A percentile compares a stretch with the other conserved stretches of the same genome.
Evolutionary conservation across 148 eudicot species (phyloP).

Genomic region (Vaccinium corymbosum): DNA sequence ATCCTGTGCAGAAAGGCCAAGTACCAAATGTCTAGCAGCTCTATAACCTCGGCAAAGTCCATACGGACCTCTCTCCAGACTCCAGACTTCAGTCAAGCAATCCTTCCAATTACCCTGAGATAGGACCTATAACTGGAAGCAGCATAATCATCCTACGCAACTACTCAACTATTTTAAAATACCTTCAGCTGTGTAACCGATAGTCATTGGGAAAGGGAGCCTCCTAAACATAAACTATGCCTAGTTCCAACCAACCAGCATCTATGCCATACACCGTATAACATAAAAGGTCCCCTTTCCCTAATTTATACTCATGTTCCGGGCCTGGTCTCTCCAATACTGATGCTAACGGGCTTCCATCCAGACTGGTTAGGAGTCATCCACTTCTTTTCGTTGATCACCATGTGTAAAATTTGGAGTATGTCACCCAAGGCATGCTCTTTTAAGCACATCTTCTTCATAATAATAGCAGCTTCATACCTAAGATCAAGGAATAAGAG

Average conservation of each 20-base stretch:
- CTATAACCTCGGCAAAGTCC: not conserved
- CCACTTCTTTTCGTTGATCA: slow-evolving; percentile 59
- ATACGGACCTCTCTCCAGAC: not conserved
- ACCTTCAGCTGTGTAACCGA: not conserved
- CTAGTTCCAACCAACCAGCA: slow-evolving; percentile 8
- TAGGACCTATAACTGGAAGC: not conserved
- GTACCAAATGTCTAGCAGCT: not conserved
- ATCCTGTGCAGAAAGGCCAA: not conserved
- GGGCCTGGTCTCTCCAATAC: slow-evolving; percentile 43
- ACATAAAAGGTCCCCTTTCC: not conserved
- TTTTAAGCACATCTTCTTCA: slow-evolving; percentile 64
- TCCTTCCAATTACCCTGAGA: slow-evolving; percentile 5
- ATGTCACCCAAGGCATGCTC: slow-evolving; percentile 63
- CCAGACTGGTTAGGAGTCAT: slow-evolving; percentile 59
- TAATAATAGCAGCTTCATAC: slow-evolving; percentile 76
- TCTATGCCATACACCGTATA: not conserved
- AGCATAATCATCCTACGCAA: not conserved
- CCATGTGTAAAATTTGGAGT: slow-evolving; percentile 66
- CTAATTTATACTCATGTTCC: slow-evolving; percentile 9
- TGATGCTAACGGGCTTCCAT: slow-evolving; percentile 77
- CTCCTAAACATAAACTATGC: not conserved
- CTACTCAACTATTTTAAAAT: not conserved
- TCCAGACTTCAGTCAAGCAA: not conserved
- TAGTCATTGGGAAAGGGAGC: slow-evolving; percentile 9
- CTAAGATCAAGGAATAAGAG: slow-evolving; percentile 28